phyloP scores from a whole-genome alignment of 495 filamentous ascomycete species.

The Polyplosphaeria fusca region DNA sequence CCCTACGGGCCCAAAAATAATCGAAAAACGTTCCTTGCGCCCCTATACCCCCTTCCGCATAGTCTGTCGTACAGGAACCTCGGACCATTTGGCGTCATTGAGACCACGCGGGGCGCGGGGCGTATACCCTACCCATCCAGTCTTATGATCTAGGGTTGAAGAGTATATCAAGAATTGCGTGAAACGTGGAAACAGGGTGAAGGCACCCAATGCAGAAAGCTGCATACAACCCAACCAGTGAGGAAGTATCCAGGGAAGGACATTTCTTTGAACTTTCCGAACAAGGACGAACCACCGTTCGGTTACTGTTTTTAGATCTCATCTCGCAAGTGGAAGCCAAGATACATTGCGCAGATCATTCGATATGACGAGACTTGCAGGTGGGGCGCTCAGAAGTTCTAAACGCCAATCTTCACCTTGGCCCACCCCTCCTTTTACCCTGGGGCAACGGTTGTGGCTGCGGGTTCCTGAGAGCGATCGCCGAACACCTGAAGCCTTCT shows the following conservation, averaged over 20 bases:
- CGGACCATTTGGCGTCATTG: not conserved
- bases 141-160: not conserved
- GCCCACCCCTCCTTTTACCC: not conserved
- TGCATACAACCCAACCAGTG: not conserved
- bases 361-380: not conserved
- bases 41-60: not conserved
- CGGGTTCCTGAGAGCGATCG: conserved; percentile 8
- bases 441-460: not conserved
- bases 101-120: not conserved
- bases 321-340: not conserved
- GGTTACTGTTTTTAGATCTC: not conserved
- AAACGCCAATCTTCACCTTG: not conserved
- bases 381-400: not conserved
- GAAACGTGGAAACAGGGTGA: not conserved
- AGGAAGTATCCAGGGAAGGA: not conserved
- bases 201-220: not conserved
- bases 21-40: no score
- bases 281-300: not conserved
- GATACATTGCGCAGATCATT: not conserved
- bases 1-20: no score
- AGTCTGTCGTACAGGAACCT: not conserved
- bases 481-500: not conserved
- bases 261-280: not conserved
- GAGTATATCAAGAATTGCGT: not conserved
- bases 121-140: not conserved